Evolutionary conservation across 169 alveolate species (phyloP).

Genomic region (Cryptosporidium felis): DNA sequence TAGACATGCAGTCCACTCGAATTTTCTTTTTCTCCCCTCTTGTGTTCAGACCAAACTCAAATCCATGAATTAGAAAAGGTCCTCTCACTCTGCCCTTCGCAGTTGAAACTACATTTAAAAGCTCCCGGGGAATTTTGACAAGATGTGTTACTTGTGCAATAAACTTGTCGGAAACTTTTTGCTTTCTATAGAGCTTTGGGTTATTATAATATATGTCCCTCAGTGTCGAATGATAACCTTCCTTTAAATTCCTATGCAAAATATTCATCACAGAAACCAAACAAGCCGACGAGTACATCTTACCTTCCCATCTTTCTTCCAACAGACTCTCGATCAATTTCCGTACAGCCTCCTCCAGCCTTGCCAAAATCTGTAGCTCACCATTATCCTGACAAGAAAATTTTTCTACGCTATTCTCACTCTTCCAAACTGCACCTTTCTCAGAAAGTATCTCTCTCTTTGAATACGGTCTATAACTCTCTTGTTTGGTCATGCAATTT

Average conservation of each 20-base stretch:
- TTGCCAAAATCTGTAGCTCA: not conserved
- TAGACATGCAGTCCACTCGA: constrained; percentile 42
- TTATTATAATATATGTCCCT: constrained; percentile 51
- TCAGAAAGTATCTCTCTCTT: no score
- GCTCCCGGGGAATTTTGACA: constrained; percentile 39
- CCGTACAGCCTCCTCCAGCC: constrained; percentile 9
- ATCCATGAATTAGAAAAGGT: constrained; percentile 17
- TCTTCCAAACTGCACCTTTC: no score
- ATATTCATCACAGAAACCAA: constrained; percentile 39
- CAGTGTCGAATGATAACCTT: constrained; percentile 50
- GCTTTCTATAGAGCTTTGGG: constrained; percentile 46
- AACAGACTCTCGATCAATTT: not conserved
- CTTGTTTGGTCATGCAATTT: no score
- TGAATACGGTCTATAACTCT: no score
- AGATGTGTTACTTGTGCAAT: constrained; percentile 49
- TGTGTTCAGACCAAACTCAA: constrained; percentile 4
- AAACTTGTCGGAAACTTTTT: constrained; percentile 19
- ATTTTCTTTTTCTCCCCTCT: not conserved
- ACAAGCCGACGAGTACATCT: not conserved
- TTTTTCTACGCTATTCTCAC: no score
- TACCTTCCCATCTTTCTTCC: not conserved
- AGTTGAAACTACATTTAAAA: constrained; percentile 55
- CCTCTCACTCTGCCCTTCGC: constrained; percentile 66
- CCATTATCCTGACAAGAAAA: no score
- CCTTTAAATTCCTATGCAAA: constrained; percentile 34